Percentiles rank a stretch among this genome's conserved stretches.
Conservation (phyloP, 2,329 filamentous ascomycete genomes). For the Thelonectria rubi region DNA sequence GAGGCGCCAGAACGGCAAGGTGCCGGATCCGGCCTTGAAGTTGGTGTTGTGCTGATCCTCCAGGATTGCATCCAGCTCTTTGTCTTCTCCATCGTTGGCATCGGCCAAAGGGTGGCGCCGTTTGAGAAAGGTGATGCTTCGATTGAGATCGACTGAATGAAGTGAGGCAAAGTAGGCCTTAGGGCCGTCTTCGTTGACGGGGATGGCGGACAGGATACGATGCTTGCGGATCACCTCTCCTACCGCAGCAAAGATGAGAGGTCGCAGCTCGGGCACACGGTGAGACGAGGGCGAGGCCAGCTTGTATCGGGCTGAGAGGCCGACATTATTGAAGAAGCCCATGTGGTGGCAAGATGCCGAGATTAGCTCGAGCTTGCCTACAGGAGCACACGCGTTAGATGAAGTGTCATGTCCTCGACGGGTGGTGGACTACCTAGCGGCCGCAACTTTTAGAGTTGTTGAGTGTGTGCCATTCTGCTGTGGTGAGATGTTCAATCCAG, state of each 20-base stretch:
- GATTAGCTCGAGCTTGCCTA: constrained; percentile 55
- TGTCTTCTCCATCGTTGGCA: constrained; percentile 43
- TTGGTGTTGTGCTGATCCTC: constrained; percentile 51
- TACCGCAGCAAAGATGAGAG: constrained; percentile 48
- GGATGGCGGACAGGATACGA: constrained; percentile 53
- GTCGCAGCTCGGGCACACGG: constrained; percentile 37
- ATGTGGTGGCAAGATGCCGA: constrained; percentile 54
- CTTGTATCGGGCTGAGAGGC: constrained; percentile 50
- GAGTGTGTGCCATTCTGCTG: too few species aligned
- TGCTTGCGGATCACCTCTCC: constrained; percentile 50
- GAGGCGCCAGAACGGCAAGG: constrained; percentile 55
- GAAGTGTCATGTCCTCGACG: too few species aligned
- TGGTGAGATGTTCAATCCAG: too few species aligned
- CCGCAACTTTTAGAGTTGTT: too few species aligned
- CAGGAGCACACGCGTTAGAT: too few species aligned
- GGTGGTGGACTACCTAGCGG: too few species aligned
- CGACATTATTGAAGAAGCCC: constrained; percentile 55
- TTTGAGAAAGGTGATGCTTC: constrained; percentile 48
- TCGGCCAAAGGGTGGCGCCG: constrained; percentile 28
- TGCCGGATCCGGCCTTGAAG: constrained; percentile 45
- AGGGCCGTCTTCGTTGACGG: constrained; percentile 50
- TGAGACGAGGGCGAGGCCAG: constrained; percentile 41
- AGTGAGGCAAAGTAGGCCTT: constrained; percentile 55
- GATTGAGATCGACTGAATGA: constrained; percentile 51
- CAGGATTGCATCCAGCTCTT: constrained; percentile 53